Conservation (phyloP, 2,329 filamentous ascomycete species). For the Nannizzia gypsea region DNA sequence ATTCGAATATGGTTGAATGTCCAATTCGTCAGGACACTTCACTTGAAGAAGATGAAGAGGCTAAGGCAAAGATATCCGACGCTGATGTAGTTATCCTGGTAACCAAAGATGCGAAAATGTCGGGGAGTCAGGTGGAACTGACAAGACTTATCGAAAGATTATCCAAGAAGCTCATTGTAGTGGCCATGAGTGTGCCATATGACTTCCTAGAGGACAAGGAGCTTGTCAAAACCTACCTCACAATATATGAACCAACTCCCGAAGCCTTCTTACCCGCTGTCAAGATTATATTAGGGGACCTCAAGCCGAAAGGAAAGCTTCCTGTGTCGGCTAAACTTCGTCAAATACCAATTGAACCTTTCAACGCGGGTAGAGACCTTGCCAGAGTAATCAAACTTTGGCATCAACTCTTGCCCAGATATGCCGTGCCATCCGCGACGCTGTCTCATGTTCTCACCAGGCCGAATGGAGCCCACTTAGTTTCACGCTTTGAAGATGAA, state of each 20-base stretch:
- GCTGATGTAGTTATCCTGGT: conserved; percentile 32
- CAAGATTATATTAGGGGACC: conserved; percentile 29
- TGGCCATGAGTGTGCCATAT: conserved; percentile 36
- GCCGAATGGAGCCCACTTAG: conserved; percentile 11
- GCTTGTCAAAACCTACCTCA: conserved; percentile 30
- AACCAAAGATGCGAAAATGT: conserved; percentile 31
- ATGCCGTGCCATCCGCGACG: conserved; percentile 8
- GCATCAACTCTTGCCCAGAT: conserved; percentile 11
- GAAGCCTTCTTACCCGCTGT: conserved; percentile 32
- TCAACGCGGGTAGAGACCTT: conserved; percentile 8
- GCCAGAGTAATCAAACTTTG: conserved; percentile 8
- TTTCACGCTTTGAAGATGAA: background rate
- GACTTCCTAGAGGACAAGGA: conserved; percentile 31
- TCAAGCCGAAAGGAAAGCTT: conserved; percentile 22
- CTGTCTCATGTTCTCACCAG: conserved; percentile 10
- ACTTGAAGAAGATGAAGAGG: conserved; percentile 19
- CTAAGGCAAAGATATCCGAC: conserved; percentile 23
- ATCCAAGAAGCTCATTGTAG: conserved; percentile 24
- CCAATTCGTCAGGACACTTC: conserved; percentile 14
- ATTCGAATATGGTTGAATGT: background rate
- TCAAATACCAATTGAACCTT: conserved; percentile 3
- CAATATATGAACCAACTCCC: conserved; percentile 35
- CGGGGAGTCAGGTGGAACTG: conserved; percentile 26
- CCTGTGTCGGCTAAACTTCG: conserved; percentile 22
- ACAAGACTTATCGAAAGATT: conserved; percentile 24